These are phyloP conservation scores for Aegilops speltoides DNA, from an alignment of 176 grass and related monocot genomes.

Conservation along the genomic window DNA sequence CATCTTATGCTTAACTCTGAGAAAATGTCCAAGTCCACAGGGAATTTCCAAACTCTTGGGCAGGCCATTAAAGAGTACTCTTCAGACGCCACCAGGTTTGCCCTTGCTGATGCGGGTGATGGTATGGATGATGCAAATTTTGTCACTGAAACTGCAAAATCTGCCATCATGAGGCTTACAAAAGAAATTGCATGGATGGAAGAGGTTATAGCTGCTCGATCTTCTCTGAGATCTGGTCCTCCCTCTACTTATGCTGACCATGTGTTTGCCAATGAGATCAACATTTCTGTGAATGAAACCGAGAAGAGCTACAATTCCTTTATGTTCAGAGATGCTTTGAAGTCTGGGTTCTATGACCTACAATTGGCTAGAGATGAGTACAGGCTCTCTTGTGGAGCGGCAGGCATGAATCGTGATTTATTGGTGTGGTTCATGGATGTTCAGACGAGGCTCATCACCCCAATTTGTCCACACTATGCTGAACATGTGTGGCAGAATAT, in stretches of 20 bases:
- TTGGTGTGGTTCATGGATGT: slow-evolving; percentile 69
- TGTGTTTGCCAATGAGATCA: slow-evolving; percentile 75
- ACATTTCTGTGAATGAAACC: slow-evolving; percentile 55
- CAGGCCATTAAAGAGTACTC: slow-evolving; percentile 65
- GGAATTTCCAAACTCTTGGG: slow-evolving; percentile 70
- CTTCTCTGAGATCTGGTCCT: slow-evolving; percentile 44
- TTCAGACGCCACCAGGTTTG: slow-evolving; percentile 78
- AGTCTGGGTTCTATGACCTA: slow-evolving; percentile 78
- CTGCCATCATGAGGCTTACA: slow-evolving; percentile 72
- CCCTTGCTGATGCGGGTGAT: slow-evolving; percentile 84
- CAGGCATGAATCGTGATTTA: slow-evolving; percentile 73
- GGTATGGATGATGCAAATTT: slow-evolving; percentile 93
- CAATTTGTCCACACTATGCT: slow-evolving; percentile 71
- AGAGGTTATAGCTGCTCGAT: slow-evolving; percentile 56
- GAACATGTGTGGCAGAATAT: slow-evolving; percentile 76
- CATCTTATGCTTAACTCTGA: slow-evolving; percentile 90
- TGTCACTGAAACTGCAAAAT: slow-evolving; percentile 74
- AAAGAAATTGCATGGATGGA: slow-evolving; percentile 92
- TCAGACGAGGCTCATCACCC: slow-evolving; percentile 59
- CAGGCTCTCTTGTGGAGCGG: slow-evolving; percentile 58
- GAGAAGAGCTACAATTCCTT: slow-evolving; percentile 70
- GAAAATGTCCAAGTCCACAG: slow-evolving; percentile 90
- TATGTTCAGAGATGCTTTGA: slow-evolving; percentile 83
- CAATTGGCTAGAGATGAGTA: slow-evolving; percentile 79
- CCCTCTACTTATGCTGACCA: slow-evolving; percentile 57